Evolutionary conservation across 306 rosid species (phyloP).

Genomic region (Dicorynia guianensis): DNA sequence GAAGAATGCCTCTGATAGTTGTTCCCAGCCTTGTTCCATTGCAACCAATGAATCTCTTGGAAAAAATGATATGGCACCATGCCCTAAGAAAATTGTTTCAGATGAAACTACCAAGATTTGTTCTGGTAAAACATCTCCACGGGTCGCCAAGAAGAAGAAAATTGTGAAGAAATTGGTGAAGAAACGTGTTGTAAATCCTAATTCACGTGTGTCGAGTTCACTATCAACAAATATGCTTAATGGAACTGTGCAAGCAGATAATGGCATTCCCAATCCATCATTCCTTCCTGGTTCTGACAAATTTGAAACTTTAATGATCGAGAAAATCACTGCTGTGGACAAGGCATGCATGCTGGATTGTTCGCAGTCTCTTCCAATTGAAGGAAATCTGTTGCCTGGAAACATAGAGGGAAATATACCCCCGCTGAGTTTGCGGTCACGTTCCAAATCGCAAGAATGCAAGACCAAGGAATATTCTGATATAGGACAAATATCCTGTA

Average conservation of each 20-base stretch:
- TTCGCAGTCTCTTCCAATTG: slow-evolving; percentile 36
- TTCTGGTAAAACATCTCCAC: slow-evolving; percentile 47
- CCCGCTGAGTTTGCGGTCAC: slow-evolving; percentile 38
- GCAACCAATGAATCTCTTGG: slow-evolving; percentile 27
- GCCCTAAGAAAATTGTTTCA: slow-evolving; percentile 31
- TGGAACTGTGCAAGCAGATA: slow-evolving; percentile 41
- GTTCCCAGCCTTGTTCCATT: slow-evolving; percentile 42
- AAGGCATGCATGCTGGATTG: slow-evolving; percentile 36
- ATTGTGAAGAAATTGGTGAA: slow-evolving; percentile 72
- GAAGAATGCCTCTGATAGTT: slow-evolving; percentile 42
- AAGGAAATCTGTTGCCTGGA: slow-evolving; percentile 43
- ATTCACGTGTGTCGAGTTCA: slow-evolving; percentile 38
- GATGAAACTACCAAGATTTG: slow-evolving; percentile 32
- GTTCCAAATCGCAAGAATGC: slow-evolving; percentile 48
- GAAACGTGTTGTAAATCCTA: slow-evolving; percentile 54
- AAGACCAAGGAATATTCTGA: slow-evolving; percentile 46
- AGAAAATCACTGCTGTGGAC: slow-evolving; percentile 41
- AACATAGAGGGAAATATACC: slow-evolving; percentile 42
- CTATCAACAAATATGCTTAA: slow-evolving; percentile 31
- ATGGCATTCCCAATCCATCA: slow-evolving; percentile 29
- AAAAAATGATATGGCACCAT: slow-evolving; percentile 43
- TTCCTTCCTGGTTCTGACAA: slow-evolving; percentile 42
- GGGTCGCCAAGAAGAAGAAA: slow-evolving; percentile 69
- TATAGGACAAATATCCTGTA: slow-evolving; percentile 38
- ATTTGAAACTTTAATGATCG: slow-evolving; percentile 39